These are phyloP conservation scores for Candida buenavistaensis DNA, from an alignment of 1,139 yeast species.

Conservation along the genomic window DNA sequence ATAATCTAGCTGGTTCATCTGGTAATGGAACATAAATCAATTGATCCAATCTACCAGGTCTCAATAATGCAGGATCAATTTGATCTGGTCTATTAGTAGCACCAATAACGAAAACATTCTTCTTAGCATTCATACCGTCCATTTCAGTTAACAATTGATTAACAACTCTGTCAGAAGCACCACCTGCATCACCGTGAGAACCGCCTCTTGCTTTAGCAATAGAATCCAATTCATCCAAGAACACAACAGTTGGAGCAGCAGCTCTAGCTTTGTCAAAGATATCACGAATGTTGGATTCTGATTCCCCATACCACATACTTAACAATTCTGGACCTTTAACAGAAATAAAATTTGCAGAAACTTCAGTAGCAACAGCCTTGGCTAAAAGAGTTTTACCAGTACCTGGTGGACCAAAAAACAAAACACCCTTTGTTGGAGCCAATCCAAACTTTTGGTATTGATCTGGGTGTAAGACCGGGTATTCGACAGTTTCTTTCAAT, in stretches of 20 bases:
- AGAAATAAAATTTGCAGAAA: conserved; percentile 92
- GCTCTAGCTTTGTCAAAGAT: conserved; percentile 98
- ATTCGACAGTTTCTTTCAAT: conserved; percentile 97
- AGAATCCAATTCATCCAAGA: conserved; percentile 95
- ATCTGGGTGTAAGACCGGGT: conserved; percentile 98
- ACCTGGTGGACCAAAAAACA: conserved; percentile 99
- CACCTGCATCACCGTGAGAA: conserved; percentile 91
- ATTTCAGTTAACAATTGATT: conserved; percentile 97
- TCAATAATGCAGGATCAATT: conserved; percentile 95
- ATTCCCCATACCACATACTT: conserved; percentile 99
- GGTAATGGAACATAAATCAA: conserved; percentile 98
- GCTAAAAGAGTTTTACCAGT: conserved; percentile 98
- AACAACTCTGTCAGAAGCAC: conserved; percentile 97
- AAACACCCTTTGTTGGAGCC: conserved; percentile 96
- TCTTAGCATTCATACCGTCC: conserved; percentile 99
- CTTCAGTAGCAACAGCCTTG: conserved; percentile 98
- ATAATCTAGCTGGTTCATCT: conserved; percentile 89
- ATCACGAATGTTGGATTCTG: conserved; percentile 95
- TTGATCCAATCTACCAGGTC: conserved; percentile 99
- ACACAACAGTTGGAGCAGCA: conserved; percentile 97
- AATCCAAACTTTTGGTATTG: conserved; percentile 97
- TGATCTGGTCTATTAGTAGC: conserved; percentile 99
- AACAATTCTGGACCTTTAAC: conserved; percentile 97
- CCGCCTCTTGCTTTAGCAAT: conserved; percentile 98
- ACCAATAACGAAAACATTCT: conserved; percentile 97